Percentiles rank a stretch among this genome's conserved stretches.
Evolutionary conservation across 1,139 yeast species (phyloP).

Genomic region (Suhomyces bribrorum): DNA sequence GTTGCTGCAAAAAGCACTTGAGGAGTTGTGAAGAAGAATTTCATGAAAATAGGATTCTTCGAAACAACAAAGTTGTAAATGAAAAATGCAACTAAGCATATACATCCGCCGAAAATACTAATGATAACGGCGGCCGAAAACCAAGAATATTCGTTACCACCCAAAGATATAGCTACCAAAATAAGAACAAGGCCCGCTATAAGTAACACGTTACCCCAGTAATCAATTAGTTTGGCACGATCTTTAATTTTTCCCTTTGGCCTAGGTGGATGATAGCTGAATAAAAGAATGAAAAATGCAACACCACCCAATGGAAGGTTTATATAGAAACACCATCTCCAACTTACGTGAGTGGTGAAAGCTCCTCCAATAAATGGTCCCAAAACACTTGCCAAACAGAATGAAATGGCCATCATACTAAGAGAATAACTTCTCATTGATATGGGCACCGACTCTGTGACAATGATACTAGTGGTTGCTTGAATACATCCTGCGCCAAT

Average conservation of each 20-base stretch:
- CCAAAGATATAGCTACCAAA: constrained; percentile 22
- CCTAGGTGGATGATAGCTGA: constrained; percentile 22
- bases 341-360: constrained; percentile 22
- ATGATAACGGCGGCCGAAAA: constrained; percentile 20
- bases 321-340: constrained; percentile 32
- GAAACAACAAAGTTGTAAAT: constrained; percentile 20
- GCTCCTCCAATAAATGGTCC: constrained; percentile 32
- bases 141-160: constrained; percentile 22
- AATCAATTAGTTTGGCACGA: constrained; percentile 17
- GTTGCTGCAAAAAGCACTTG: constrained; percentile 18
- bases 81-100: constrained; percentile 14
- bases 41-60: constrained; percentile 18
- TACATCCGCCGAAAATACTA: constrained; percentile 19
- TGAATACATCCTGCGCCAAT: constrained; percentile 26
- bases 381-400: constrained; percentile 23
- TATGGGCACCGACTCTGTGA: constrained; percentile 26
- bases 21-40: constrained; percentile 16
- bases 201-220: constrained; percentile 18
- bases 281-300: constrained; percentile 18
- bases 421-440: constrained; percentile 20
- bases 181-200: constrained; percentile 20
- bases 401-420: constrained; percentile 22
- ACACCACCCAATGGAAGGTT: constrained; percentile 27
- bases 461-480: constrained; percentile 20
- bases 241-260: constrained; percentile 12